phyloP scores from a whole-genome alignment of 495 filamentous ascomycete genomes.

The Aspergillus carlsbadensis region DNA sequence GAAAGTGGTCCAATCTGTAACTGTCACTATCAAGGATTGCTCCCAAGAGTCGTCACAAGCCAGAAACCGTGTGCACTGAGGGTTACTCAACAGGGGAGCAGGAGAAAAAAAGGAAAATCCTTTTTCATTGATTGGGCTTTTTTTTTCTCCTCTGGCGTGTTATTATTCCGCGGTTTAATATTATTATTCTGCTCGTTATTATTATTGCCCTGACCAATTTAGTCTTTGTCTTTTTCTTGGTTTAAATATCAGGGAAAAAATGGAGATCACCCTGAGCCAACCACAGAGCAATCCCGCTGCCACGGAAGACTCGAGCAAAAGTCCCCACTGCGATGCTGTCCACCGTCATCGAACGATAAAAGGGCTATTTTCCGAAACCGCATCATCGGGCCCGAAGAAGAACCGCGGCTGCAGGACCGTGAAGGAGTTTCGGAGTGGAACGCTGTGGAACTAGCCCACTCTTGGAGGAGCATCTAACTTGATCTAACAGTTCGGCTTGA shows the following conservation, averaged over 20 bases:
- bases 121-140: neutral
- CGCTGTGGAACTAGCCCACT: slow-evolving; percentile 13
- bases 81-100: slow-evolving; percentile 19
- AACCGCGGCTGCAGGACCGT: slow-evolving; percentile 5
- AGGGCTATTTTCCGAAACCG: neutral
- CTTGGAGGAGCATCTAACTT: neutral
- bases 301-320: neutral
- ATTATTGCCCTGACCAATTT: neutral
- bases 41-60: slow-evolving; percentile 21
- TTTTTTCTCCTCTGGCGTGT: slow-evolving; percentile 1
- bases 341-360: neutral
- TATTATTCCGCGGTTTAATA: slow-evolving; percentile 9
- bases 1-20: slow-evolving; percentile 15
- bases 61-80: slow-evolving; percentile 21
- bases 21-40: slow-evolving; percentile 14
- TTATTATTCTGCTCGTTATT: slow-evolving; percentile 7
- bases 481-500: slow-evolving; percentile 17
- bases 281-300: neutral
- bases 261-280: slow-evolving; percentile 13
- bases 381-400: neutral
- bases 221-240: neutral
- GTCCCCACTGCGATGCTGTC: neutral
- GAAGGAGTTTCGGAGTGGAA: slow-evolving; percentile 15
- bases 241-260: slow-evolving; percentile 13
- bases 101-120: slow-evolving; percentile 1